Evolutionary conservation across 495 filamentous ascomycete species (phyloP), one percentile per base, ranked within the genome.

Genomic region (Trypethelium eluteriae): DNA sequence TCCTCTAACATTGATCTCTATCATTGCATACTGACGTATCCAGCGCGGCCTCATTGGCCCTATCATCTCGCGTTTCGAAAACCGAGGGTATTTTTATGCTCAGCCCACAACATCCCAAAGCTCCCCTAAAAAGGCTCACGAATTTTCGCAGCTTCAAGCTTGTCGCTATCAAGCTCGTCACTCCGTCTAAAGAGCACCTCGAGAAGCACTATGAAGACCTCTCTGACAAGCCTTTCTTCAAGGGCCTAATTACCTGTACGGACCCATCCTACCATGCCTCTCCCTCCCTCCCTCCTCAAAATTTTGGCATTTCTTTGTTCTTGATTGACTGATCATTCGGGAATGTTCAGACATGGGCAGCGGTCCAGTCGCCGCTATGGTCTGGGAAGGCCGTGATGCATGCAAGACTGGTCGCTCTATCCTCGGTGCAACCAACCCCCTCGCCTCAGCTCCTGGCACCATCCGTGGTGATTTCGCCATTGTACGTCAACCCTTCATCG

Each of bases 191-290:
- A 82, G 89, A 87, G 76, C 94, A 95, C 83, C 91, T 98, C 74
- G 93, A 98, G 88, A 82, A 89, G 83, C 94, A 98, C 87, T 98
- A 98, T 79, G 85, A 81, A 69, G 94, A 98, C 79, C 90, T 98
- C 74, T 83, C 84, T 75, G 83, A 82, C 73, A 97, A 97, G 91
- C 86, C 90, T 70, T 98, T 98, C 89, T 98, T 96, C 90, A 82
- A 86, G 73, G 92, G 91, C 76, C 88, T 96, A 72, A 84, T 94
- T 77, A 81, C 90, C 78, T 96, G 91, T 96, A 82, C 68, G 73
- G 67, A 38, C 62, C 62, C 41, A 6, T 14, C 35, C 49, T 50
- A 62, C 44, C 44, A 35, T 9, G 34, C 53, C 34, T 36, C 7
- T 6, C 7, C 5, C 11, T 36, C 18, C 11, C 49, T 53, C 11